Evolutionary conservation across 352 stramenopile species (phyloP).

Genomic region (Phytophthora multivora): DNA sequence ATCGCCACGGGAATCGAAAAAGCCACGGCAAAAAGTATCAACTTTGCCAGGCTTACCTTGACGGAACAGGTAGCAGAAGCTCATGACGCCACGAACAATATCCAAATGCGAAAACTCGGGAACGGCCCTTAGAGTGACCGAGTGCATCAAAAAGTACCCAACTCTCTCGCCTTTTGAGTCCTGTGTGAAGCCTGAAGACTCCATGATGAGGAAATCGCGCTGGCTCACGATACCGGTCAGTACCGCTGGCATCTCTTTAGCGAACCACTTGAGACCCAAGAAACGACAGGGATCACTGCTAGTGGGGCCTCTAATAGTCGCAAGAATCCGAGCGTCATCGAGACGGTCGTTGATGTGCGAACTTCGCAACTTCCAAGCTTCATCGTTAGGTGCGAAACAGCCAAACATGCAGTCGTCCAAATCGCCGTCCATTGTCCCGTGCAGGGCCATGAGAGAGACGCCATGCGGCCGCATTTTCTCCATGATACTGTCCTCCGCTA

Average conservation of each 20-base stretch:
- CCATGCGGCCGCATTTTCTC: conserved; percentile 30
- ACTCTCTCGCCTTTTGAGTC: conserved; percentile 36
- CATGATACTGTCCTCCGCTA: conserved; percentile 26
- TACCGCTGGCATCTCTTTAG: conserved; percentile 45
- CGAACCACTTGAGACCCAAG: conserved; percentile 64
- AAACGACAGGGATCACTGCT: conserved; percentile 48
- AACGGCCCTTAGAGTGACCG: conserved; percentile 37
- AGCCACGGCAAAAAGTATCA: conserved; percentile 56
- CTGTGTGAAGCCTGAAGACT: conserved; percentile 19
- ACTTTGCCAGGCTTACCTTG: conserved; percentile 29
- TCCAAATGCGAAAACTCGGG: conserved; percentile 49
- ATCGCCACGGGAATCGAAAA: conserved; percentile 51
- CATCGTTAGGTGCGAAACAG: conserved; percentile 41
- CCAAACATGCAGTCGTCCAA: conserved; percentile 61
- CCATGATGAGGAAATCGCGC: conserved; percentile 48
- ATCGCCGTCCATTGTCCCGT: conserved; percentile 44
- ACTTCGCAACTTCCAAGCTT: conserved; percentile 46
- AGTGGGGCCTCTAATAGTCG: conserved; percentile 38
- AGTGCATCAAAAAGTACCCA: conserved; percentile 53
- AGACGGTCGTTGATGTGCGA: conserved; percentile 54
- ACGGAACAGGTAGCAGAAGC: conserved; percentile 57
- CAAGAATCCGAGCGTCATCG: conserved; percentile 49
- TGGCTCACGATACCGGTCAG: conserved; percentile 47
- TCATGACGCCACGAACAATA: conserved; percentile 50
- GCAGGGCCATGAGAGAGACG: conserved; percentile 46